A percentile compares a stretch with the other conserved stretches of the same genome.
phyloP scores from a whole-genome alignment of 2,329 filamentous ascomycete species.

The Beauveria bassiana region DNA sequence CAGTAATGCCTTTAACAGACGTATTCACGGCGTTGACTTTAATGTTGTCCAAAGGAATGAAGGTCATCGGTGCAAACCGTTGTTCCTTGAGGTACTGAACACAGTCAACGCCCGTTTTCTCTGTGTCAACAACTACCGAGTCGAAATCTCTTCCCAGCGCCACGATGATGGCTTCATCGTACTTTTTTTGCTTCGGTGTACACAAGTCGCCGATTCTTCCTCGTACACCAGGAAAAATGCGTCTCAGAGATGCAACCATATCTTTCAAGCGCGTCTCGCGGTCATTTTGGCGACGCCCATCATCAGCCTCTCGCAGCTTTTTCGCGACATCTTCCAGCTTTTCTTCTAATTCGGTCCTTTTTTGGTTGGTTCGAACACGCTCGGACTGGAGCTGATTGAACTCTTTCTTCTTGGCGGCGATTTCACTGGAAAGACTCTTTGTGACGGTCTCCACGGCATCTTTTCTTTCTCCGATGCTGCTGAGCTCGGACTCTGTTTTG shows the following conservation, averaged over 20 bases:
- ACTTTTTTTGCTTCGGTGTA: conserved; percentile 96
- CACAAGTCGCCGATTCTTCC: conserved; percentile 87
- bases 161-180: conserved; percentile 83
- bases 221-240: conserved; percentile 84
- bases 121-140: conserved; percentile 87
- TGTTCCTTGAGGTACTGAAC: conserved; percentile 92
- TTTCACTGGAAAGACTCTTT: conserved; percentile 65
- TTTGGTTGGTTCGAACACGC: conserved; percentile 70
- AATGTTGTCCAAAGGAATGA: conserved; percentile 94
- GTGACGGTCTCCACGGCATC: conserved; percentile 53
- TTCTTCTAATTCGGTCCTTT: conserved; percentile 82
- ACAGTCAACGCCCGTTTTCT: conserved; percentile 89
- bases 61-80: conserved; percentile 78
- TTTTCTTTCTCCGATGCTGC: conserved; percentile 61
- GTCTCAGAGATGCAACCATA: conserved; percentile 76
- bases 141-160: conserved; percentile 91
- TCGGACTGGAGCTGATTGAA: conserved; percentile 81
- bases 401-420: conserved; percentile 82
- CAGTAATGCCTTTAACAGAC: conserved; percentile 80
- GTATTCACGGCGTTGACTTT: conserved; percentile 88
- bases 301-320: conserved; percentile 78
- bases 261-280: conserved; percentile 74
- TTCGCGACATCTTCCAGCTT: conserved; percentile 75
- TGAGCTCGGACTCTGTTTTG: conserved; percentile 65
- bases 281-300: conserved; percentile 77